Base-by-base conservation (phyloP, 1,284 basidiomycete genomes). In the Fomitopsis schrenkii region DNA sequence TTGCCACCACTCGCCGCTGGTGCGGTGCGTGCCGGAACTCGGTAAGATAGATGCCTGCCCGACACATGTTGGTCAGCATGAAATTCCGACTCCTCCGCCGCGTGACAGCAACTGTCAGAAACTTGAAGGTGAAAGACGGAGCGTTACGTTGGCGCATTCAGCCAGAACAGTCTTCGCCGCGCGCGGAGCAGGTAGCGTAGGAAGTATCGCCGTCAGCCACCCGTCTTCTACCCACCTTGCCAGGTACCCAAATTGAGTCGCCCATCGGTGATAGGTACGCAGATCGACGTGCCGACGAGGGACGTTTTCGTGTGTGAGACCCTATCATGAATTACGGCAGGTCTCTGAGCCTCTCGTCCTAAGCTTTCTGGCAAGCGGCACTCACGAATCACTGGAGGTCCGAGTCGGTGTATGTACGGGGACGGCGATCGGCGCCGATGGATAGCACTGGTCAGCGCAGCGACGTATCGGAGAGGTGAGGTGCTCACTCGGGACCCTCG, bases 261-360 rank as follows among this genome's bases (percentile, higher is more conserved):
- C 2, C 91, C 93, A 62, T 91, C 83, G 1, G 93, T 92, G 68
- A 97, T 94, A 4, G 95, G 95, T 33, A 97, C 80, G 14, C 89
- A 88, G 67, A 97, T 82, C 1, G 90, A 88, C 22, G 90, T 83
- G 35, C 95, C 95, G 56, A 96, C 78, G 38, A 97, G 80, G 2
- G 92, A 86, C 3, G 93, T 85, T 74, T 97, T 97, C 30, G 94
- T 94, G 74, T 98, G 95, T 15, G 94, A 96, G 52, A 91, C 93
- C 7, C 91, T 92, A 65, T 41, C 17, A 50, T 30, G 9, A 17
- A 40, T 1, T 9, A 12, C 22, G 48, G 40, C 30, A n/a, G 30
- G 9, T 30, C 48, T 10, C 19, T 57, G 30, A 44, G 9, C 9
- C 8, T 19, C 3, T 26, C n/a, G 38, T 44, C 28, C 30, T 38